These are phyloP conservation scores for Scalesia atractyloides DNA, from an alignment of 129 eudicot species.

Conservation along the genomic window DNA sequence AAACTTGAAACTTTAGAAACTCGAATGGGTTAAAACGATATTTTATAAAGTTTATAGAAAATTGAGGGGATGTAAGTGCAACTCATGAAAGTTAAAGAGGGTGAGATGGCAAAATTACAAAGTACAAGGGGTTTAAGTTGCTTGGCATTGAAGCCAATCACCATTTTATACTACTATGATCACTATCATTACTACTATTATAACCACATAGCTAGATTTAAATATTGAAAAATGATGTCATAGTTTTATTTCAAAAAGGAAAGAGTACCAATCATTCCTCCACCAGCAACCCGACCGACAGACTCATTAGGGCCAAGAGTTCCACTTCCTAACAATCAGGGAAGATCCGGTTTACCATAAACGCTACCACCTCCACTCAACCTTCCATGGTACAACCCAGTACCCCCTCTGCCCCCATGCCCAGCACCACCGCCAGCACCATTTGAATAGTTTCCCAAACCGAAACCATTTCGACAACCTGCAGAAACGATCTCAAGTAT, in stretches of 20 bases:
- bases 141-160: too few species aligned
- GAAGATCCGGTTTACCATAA: conserved; percentile 81
- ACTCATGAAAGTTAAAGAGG: too few species aligned
- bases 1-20: too few species aligned
- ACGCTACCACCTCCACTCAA: conserved; percentile 68
- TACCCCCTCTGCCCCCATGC: conserved; percentile 90
- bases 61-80: too few species aligned
- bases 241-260: background rate
- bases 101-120: too few species aligned
- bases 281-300: conserved; percentile 72
- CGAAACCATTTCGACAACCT: conserved; percentile 86
- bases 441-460: conserved; percentile 76
- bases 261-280: conserved; percentile 81
- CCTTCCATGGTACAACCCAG: conserved; percentile 65
- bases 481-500: conserved; percentile 18
- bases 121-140: too few species aligned
- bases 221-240: background rate
- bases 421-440: conserved; percentile 98
- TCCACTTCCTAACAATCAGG: conserved; percentile 90
- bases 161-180: background rate
- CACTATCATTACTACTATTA: background rate
- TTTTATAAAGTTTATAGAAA: too few species aligned
- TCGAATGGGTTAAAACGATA: too few species aligned
- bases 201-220: background rate
- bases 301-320: conserved; percentile 65